Conservation (phyloP, 1,284 basidiomycete species). For the Cutaneotrichosporon spelunceum region DNA sequence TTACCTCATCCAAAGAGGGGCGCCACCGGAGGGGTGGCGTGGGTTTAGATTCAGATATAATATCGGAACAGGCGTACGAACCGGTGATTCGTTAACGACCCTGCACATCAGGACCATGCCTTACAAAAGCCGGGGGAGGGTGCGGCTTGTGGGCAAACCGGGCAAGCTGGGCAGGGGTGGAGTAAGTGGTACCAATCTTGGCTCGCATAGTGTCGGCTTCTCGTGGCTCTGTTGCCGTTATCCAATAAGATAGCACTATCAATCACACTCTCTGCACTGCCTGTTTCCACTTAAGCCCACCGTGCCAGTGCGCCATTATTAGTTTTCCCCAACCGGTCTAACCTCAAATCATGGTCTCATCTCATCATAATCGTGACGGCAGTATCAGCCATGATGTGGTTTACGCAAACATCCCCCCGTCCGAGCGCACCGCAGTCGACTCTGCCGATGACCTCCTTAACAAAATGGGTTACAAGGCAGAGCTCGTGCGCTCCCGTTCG, state of each 20-base stretch:
- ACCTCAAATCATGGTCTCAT: neutral
- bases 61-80: too few species aligned
- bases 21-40: too few species aligned
- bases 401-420: neutral
- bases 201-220: neutral
- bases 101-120: too few species aligned
- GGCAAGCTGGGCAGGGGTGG: too few species aligned
- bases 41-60: too few species aligned
- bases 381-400: neutral
- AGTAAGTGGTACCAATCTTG: neutral
- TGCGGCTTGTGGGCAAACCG: too few species aligned
- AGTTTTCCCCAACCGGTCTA: neutral
- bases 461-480: slow-evolving; percentile 25
- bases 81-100: too few species aligned
- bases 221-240: neutral
- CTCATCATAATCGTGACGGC: neutral
- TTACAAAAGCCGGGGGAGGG: too few species aligned
- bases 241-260: neutral
- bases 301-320: neutral
- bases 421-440: slow-evolving; percentile 10
- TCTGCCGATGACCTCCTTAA: slow-evolving; percentile 25
- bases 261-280: neutral
- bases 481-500: slow-evolving; percentile 22
- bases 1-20: too few species aligned
- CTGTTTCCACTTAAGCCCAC: slow-evolving; percentile 1